phyloP scores from a whole-genome alignment of 108 stramenopile genomes.

The Conticribra guillardii region DNA sequence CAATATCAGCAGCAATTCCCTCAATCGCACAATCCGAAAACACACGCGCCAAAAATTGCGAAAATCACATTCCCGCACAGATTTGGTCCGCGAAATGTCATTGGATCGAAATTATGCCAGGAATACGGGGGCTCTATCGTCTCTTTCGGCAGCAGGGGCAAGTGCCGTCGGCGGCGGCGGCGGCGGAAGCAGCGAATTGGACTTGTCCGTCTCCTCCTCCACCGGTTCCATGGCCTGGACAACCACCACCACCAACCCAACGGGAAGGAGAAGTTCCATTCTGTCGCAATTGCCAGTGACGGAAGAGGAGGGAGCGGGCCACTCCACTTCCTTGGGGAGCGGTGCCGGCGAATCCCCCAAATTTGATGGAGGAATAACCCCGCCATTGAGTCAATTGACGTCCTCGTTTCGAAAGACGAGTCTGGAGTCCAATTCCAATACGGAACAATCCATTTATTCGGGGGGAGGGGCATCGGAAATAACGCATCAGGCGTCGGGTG shows the following conservation, averaged over 20 bases:
- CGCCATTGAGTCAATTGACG: neutral
- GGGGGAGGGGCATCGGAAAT: neutral
- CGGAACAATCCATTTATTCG: no score
- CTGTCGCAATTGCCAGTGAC: neutral
- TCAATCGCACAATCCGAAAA: neutral
- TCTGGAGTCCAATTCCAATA: no score
- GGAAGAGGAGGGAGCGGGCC: neutral
- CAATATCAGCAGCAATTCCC: no score
- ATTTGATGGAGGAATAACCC: no score
- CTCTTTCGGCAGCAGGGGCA: neutral
- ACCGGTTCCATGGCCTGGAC: neutral
- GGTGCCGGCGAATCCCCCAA: neutral
- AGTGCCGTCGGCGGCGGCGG: neutral
- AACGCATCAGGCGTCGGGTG: neutral
- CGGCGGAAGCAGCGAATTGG: neutral
- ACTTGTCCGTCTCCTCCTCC: neutral
- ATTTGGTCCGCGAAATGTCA: constrained; percentile 7
- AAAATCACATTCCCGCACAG: constrained; percentile 19
- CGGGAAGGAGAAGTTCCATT: neutral
- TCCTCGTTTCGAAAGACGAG: no score
- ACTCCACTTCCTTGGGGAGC: neutral
- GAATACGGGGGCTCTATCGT: neutral
- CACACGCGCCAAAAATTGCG: constrained; percentile 1
- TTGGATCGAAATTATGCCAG: neutral
- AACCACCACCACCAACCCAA: no score